Conservation (phyloP, 2,329 filamentous ascomycete genomes). For the Talaromyces sp. region DNA sequence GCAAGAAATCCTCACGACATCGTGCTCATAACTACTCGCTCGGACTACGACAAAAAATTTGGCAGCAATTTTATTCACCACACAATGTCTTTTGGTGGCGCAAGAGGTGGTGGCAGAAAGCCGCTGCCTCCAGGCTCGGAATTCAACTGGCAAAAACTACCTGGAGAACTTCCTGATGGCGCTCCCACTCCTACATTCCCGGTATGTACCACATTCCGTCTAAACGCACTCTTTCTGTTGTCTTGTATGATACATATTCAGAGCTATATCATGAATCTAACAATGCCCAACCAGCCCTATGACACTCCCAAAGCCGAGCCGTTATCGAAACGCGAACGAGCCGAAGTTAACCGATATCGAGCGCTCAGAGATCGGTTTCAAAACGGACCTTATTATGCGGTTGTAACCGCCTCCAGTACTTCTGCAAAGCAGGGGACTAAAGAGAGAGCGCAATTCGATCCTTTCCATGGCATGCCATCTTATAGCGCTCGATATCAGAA, state of each 20-base stretch:
- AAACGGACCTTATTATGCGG: constrained; percentile 56
- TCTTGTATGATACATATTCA: not conserved
- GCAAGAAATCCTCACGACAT: not conserved
- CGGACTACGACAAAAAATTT: not conserved
- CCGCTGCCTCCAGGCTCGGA: constrained; percentile 34
- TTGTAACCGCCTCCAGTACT: constrained; percentile 40
- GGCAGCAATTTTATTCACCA: not conserved
- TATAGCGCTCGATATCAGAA: constrained; percentile 56
- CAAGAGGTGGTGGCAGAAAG: constrained; percentile 32
- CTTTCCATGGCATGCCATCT: constrained; percentile 58
- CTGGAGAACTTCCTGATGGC: constrained; percentile 37
- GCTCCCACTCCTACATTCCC: constrained; percentile 46
- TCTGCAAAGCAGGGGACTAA: constrained; percentile 41
- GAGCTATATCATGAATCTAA: not conserved
- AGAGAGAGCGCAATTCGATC: constrained; percentile 51
- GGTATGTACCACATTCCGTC: constrained; percentile 29
- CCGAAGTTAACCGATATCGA: constrained; percentile 47
- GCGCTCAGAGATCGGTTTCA: constrained; percentile 51
- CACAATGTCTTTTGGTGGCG: constrained; percentile 38
- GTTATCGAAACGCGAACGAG: constrained; percentile 40
- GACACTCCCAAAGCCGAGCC: constrained; percentile 29
- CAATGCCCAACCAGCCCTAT: constrained; percentile 31
- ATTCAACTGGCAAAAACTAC: constrained; percentile 38
- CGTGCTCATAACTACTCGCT: not conserved
- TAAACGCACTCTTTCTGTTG: no score